These are phyloP conservation scores for Penicillium soppii DNA, from an alignment of 495 filamentous ascomycete species.

Conservation along the genomic window DNA sequence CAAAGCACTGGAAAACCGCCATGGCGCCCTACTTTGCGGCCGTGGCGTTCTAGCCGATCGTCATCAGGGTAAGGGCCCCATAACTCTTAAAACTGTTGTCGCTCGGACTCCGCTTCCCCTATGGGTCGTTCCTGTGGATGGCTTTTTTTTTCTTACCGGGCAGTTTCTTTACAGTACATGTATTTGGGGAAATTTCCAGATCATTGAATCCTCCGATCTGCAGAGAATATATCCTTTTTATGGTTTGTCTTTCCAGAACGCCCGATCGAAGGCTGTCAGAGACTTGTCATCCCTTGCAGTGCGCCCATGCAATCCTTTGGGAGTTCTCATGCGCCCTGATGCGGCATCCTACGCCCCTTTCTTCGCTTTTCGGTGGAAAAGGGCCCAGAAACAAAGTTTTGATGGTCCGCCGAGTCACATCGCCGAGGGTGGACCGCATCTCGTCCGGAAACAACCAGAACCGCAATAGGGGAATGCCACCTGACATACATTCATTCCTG, in stretches of 20 bases:
- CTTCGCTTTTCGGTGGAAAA: slow-evolving; percentile 7
- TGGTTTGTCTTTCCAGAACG: slow-evolving; percentile 17
- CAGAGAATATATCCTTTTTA: not conserved
- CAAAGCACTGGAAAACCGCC: not conserved
- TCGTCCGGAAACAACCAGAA: slow-evolving; percentile 21
- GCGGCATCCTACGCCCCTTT: not conserved
- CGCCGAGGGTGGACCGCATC: slow-evolving; percentile 8
- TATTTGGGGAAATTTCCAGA: slow-evolving; percentile 7
- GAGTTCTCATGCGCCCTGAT: not conserved
- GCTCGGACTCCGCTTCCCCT: slow-evolving; percentile 17
- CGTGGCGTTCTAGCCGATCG: slow-evolving; percentile 26
- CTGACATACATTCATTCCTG: slow-evolving; percentile 17
- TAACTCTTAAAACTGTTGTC: slow-evolving; percentile 21
- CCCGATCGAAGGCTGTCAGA: slow-evolving; percentile 15
- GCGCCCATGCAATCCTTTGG: not conserved
- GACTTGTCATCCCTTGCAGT: slow-evolving; percentile 21
- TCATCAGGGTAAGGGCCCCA: slow-evolving; percentile 15
- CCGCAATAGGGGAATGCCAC: slow-evolving; percentile 5
- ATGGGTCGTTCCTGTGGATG: not conserved
- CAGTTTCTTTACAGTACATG: slow-evolving; percentile 1
- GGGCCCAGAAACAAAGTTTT: slow-evolving; percentile 10
- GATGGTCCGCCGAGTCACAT: slow-evolving; percentile 11
- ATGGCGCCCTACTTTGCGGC: slow-evolving; percentile 17
- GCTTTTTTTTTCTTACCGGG: not conserved
- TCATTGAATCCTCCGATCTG: slow-evolving; percentile 1